phyloP scores from a whole-genome alignment of 257 asterid species.

The Nyctanthes arbortristis region DNA sequence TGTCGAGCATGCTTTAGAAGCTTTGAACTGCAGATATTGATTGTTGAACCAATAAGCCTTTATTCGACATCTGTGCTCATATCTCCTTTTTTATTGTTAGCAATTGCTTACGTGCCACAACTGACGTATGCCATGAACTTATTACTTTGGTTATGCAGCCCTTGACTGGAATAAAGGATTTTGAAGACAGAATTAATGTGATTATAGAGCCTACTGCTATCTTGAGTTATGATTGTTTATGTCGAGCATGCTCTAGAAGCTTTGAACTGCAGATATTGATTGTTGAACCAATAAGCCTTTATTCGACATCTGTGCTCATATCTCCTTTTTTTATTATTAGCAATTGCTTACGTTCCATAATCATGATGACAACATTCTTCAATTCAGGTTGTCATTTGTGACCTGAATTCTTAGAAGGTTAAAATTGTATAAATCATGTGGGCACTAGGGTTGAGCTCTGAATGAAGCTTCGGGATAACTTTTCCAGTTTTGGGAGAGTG shows the following conservation, averaged over 20 bases:
- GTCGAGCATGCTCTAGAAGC: background rate
- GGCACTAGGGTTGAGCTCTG: no score
- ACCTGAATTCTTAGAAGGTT: background rate
- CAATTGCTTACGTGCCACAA: background rate
- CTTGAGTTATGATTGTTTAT: conserved; percentile 4
- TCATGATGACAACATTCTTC: no score
- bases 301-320: no score
- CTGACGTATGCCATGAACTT: background rate
- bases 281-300: no score
- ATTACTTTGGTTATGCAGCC: background rate
- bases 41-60: no score
- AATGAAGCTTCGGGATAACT: no score
- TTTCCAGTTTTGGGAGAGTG: background rate
- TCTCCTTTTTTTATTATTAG: no score
- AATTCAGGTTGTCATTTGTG: background rate
- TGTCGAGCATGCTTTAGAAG: no score
- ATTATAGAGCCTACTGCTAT: conserved; percentile 13
- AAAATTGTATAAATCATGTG: no score
- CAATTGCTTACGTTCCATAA: background rate
- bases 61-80: no score
- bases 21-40: no score
- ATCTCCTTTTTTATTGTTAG: no score
- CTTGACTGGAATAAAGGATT: background rate
- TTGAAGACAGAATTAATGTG: background rate
- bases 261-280: background rate